Conservation (phyloP, 495 filamentous ascomycete species). For the Annulohypoxylon maeteangense region DNA sequence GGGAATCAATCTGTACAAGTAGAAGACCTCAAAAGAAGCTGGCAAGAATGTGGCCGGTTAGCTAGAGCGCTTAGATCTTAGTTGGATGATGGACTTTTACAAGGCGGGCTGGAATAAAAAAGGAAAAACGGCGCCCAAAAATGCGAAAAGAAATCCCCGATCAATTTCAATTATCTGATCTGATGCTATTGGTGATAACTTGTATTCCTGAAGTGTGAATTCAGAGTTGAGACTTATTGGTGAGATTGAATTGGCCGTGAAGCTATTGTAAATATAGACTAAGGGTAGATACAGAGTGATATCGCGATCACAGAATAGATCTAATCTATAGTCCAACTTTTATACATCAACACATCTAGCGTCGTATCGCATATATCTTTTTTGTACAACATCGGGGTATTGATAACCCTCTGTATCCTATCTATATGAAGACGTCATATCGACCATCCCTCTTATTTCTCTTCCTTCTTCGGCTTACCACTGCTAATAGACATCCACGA, state of each 20-base stretch:
- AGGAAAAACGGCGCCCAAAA: constrained; percentile 35
- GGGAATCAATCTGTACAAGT: constrained; percentile 34
- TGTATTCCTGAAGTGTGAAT: background rate
- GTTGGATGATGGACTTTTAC: background rate
- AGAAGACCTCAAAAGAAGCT: constrained; percentile 32
- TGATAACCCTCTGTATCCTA: background rate
- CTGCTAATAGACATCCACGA: constrained; percentile 25
- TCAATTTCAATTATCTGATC: constrained; percentile 19
- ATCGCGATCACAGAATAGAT: background rate
- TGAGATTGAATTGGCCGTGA: background rate
- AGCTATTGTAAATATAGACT: background rate
- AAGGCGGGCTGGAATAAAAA: constrained; percentile 12
- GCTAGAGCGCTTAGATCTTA: constrained; percentile 30
- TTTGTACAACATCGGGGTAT: background rate
- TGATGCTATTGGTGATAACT: background rate
- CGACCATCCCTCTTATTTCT: constrained; percentile 23
- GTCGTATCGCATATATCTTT: background rate
- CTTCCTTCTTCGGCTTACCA: constrained; percentile 29
- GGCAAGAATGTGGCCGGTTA: constrained; percentile 23
- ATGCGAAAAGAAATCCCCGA: constrained; percentile 43
- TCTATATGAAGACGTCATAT: background rate
- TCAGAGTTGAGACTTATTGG: background rate
- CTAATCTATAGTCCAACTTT: background rate
- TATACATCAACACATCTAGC: background rate
- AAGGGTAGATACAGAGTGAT: background rate